These are phyloP conservation scores for Jamesozyma spencerorum DNA, from an alignment of 805 yeast species.

Conservation along the genomic window DNA sequence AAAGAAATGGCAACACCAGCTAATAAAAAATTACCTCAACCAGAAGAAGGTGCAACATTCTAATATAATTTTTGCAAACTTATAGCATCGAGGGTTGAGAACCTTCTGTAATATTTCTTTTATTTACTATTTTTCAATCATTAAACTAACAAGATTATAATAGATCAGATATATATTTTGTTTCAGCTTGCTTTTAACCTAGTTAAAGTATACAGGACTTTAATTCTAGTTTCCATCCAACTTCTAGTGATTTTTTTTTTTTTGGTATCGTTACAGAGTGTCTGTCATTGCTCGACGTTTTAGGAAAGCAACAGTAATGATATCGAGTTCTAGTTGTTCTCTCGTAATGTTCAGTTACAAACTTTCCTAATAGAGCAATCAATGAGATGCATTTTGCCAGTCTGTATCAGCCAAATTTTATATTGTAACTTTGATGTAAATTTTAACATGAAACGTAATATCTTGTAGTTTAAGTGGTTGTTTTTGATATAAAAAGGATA, in stretches of 20 bases:
- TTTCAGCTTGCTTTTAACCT: neutral
- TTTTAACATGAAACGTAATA: too few relatives aligned
- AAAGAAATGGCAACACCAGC: slow-evolving; percentile 78
- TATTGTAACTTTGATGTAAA: too few relatives aligned
- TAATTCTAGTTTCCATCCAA: too few relatives aligned
- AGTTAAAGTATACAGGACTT: neutral
- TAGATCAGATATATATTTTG: too few relatives aligned
- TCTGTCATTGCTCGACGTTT: slow-evolving; percentile 4
- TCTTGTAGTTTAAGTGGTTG: too few relatives aligned
- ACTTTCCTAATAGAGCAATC: slow-evolving; percentile 8
- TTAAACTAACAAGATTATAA: too few relatives aligned
- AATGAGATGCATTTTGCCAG: slow-evolving; percentile 5
- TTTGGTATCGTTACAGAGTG: neutral
- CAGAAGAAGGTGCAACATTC: slow-evolving; percentile 77
- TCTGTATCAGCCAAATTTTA: too few relatives aligned
- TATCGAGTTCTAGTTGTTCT: neutral
- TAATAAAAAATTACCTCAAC: slow-evolving; percentile 83
- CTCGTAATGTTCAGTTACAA: slow-evolving; percentile 2
- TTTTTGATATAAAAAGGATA: too few relatives aligned
- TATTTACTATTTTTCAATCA: neutral
- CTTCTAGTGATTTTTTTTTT: too few relatives aligned
- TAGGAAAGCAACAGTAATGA: slow-evolving; percentile 1
- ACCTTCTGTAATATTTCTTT: neutral
- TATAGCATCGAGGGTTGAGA: neutral
- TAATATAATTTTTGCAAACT: slow-evolving; percentile 5